Conservation (phyloP, 2,329 filamentous ascomycete genomes). For the Phialocephala subalpina region DNA sequence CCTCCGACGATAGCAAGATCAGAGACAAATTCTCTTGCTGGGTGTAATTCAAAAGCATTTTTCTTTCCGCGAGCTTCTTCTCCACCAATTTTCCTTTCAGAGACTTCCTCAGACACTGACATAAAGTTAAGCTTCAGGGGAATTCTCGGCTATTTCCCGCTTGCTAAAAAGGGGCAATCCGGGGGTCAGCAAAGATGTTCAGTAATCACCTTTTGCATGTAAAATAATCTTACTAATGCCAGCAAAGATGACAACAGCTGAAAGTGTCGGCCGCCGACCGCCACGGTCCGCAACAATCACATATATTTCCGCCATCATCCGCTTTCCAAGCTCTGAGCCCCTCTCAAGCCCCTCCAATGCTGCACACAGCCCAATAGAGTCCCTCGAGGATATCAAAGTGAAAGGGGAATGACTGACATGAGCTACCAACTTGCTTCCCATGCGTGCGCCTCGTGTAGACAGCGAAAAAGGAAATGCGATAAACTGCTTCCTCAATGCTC, state of each 20-base stretch:
- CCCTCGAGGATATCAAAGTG: not conserved
- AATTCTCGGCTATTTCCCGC: conserved; percentile 5
- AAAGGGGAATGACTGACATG: not conserved
- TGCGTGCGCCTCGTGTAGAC: not conserved
- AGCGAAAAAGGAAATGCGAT: not conserved
- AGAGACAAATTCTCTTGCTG: too few species aligned
- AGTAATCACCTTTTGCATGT: not conserved
- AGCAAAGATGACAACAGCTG: not conserved
- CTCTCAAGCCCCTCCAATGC: not conserved
- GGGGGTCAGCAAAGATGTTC: not conserved
- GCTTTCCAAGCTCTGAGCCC: not conserved
- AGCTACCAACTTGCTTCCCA: not conserved
- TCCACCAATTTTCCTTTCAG: not conserved
- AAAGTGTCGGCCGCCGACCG: not conserved
- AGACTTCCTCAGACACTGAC: not conserved
- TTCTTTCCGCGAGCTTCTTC: not conserved
- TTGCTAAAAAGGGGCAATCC: not conserved
- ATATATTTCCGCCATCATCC: not conserved
- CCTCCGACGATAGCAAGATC: too few species aligned
- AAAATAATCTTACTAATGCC: not conserved
- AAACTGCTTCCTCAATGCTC: not conserved
- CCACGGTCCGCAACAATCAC: not conserved
- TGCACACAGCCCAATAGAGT: not conserved
- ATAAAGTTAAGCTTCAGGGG: not conserved
- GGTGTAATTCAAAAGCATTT: too few species aligned